Base-by-base conservation (phyloP, 768 basidiomycete species). In the Russula ochroleuca region DNA sequence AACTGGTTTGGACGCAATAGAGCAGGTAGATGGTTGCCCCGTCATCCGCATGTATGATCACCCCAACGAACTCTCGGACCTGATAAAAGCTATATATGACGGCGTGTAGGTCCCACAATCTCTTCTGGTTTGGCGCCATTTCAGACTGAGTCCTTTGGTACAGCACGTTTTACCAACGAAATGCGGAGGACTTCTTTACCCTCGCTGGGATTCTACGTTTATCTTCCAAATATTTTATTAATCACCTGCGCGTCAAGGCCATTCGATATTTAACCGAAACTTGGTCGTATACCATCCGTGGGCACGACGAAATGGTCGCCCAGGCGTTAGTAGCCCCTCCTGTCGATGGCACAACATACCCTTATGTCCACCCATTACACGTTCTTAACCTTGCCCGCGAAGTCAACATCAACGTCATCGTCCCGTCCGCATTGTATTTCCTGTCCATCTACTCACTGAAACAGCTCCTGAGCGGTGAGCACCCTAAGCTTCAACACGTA, bases 201-300 rank as follows among this genome's bases (percentile, higher is more conserved):
- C 72, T 83, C n/a, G 80, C 83, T 37, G 81, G 83, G 6, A 80
- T 85, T 47, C 73, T 86, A 17, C 83, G 84, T 21, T 73, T 86
- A 14, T 70, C 84, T 13, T 83, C 80, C 35, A 86, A 86, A 66
- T 86, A 86, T 61, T 81, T 85, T 69, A 79, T 85, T 38, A 68
- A 73, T 7, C 76, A 78, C 55, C 77, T 85, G 7, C 81, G 84
- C n/a, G 68, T 70, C n/a, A 76, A 81, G 63, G 81, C 80, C 40
- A 80, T 85, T 58, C 73, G 73, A 54, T 75, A 78, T 59, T 77
- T 86, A 15, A 71, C 76, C 15, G 70, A 77, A 60, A 82, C 78
- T 1, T 86, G 84, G 85, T 73, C 79, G 13, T 73, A 78, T 52
- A 83, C 83, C 3, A 76, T 86, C 5, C 72, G 76, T 43, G 82